Evolutionary conservation across 179 eudicot genomes (phyloP).

Genomic region (Camellia oleifera): DNA sequence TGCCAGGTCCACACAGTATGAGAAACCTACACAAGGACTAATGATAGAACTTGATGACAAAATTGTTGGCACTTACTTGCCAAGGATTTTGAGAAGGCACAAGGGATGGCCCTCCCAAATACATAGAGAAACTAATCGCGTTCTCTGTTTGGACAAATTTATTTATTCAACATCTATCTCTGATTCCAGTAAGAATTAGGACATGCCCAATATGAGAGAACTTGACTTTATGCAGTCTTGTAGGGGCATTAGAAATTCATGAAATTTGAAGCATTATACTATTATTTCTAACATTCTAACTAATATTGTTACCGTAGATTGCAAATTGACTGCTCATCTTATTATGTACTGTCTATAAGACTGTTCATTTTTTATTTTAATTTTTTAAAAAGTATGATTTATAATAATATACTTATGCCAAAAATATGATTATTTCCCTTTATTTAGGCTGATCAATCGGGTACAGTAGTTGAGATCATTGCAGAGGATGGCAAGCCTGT

Average conservation of each 20-base stretch:
- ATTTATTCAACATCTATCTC: background rate
- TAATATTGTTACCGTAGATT: background rate
- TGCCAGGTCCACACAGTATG: background rate
- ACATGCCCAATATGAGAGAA: background rate
- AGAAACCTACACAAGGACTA: background rate
- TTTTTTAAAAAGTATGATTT: background rate
- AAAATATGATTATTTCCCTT: background rate
- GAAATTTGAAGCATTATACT: background rate
- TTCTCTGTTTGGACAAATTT: background rate
- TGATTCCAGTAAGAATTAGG: background rate
- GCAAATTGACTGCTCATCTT: background rate
- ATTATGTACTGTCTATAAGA: background rate
- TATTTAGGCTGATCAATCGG: constrained; percentile 68
- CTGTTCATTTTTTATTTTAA: background rate
- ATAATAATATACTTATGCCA: background rate
- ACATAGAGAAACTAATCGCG: background rate
- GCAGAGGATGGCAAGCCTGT: constrained; percentile 79
- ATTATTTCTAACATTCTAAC: background rate
- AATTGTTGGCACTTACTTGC: background rate
- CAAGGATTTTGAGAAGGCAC: background rate
- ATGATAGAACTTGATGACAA: background rate
- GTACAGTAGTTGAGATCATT: constrained; percentile 61
- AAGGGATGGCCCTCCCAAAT: background rate
- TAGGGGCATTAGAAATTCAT: background rate
- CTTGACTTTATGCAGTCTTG: background rate